phyloP scores from a whole-genome alignment of 768 basidiomycete genomes.

The Lentinula detonsa region DNA sequence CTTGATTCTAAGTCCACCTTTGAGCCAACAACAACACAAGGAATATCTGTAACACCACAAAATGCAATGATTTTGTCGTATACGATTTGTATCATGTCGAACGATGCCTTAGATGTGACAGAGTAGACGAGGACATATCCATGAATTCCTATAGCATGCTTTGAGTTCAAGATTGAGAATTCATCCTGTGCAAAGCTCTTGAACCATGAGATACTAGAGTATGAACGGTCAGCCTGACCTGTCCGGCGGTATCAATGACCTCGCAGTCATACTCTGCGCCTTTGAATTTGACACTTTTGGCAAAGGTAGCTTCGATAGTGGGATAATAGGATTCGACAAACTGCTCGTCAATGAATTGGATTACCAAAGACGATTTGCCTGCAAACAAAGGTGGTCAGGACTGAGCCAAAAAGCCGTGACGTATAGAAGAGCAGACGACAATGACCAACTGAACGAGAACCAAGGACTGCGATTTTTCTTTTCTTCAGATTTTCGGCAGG shows the following conservation, averaged over 20 bases:
- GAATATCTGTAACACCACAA: constrained; percentile 76
- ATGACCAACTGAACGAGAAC: constrained; percentile 85
- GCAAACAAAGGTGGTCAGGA: constrained; percentile 9
- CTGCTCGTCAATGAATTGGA: constrained; percentile 90
- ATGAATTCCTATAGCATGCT: constrained; percentile 95
- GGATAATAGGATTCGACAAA: constrained; percentile 94
- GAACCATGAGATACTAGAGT: background rate
- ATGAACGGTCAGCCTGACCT: constrained; percentile 44
- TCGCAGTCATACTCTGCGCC: constrained; percentile 93
- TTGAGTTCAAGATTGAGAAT: constrained; percentile 87
- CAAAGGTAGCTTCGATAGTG: constrained; percentile 86
- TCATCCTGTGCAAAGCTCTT: constrained; percentile 64
- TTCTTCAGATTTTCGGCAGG: constrained; percentile 46
- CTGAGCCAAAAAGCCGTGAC: constrained; percentile 10
- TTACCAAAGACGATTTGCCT: constrained; percentile 93
- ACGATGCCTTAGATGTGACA: constrained; percentile 81
- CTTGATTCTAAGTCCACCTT: constrained; percentile 78
- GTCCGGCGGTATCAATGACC: constrained; percentile 97
- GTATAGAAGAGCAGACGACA: constrained; percentile 8
- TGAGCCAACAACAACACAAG: constrained; percentile 92
- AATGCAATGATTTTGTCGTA: constrained; percentile 93
- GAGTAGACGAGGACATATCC: constrained; percentile 97
- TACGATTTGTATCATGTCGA: constrained; percentile 91
- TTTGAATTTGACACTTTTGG: constrained; percentile 81
- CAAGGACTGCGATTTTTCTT: constrained; percentile 85